Percentiles rank a stretch among this genome's conserved stretches.
These are phyloP conservation scores for Blastomyces emzantsi DNA, from an alignment of 2,329 filamentous ascomycete species.

Conservation along the genomic window DNA sequence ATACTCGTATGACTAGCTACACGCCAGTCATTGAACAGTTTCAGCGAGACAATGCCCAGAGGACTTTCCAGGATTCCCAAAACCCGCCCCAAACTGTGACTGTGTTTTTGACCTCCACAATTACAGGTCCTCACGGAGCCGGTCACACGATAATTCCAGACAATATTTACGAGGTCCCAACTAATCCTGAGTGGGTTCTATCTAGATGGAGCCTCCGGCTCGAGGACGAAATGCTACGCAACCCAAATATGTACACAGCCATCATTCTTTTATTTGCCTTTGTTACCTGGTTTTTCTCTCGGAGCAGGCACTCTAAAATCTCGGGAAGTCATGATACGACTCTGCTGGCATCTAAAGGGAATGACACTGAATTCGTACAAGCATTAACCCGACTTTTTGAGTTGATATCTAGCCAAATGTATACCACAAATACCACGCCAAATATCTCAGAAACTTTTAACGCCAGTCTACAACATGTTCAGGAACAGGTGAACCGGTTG, in stretches of 20 bases:
- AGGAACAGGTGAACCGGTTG: background rate
- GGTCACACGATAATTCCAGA: background rate
- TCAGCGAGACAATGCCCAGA: background rate
- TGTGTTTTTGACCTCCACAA: background rate
- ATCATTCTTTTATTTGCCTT: background rate
- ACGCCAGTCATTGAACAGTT: background rate
- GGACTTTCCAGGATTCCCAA: background rate
- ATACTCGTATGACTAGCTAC: background rate
- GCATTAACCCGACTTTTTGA: background rate
- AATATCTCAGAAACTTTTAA: background rate
- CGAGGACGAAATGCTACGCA: background rate
- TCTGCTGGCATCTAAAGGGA: background rate
- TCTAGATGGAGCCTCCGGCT: background rate
- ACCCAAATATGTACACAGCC: background rate
- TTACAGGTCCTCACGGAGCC: background rate
- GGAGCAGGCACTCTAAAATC: background rate
- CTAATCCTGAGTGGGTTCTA: background rate
- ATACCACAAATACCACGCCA: background rate
- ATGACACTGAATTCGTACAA: background rate
- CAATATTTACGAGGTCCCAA: background rate
- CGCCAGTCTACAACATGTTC: background rate
- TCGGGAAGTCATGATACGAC: background rate
- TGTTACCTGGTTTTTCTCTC: background rate
- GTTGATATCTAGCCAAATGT: background rate
- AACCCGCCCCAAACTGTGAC: background rate